These are phyloP conservation scores for Apiospora kogelbergensis DNA, from an alignment of 2,329 filamentous ascomycete genomes.

Conservation along the genomic window DNA sequence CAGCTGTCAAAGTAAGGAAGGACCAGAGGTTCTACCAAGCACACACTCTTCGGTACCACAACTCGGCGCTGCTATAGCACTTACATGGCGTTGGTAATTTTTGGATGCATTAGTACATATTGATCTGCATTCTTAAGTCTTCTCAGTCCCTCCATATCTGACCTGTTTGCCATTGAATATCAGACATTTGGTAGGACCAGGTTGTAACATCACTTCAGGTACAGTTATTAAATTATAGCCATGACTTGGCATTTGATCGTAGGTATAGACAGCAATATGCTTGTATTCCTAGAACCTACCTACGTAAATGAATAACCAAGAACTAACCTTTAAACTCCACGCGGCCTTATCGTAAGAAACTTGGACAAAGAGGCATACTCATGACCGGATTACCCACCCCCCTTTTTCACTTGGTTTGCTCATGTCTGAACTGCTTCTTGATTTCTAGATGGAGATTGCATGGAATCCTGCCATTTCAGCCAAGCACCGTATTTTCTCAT, in stretches of 20 bases:
- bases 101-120: background rate
- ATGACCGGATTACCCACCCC: background rate
- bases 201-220: background rate
- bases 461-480: conserved; percentile 1
- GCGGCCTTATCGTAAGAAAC: background rate
- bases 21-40: background rate
- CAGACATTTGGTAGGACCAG: too few species aligned
- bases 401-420: background rate
- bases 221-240: too few species aligned
- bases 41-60: background rate
- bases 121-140: background rate
- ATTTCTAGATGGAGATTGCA: conserved; percentile 5
- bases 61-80: conserved; percentile 3
- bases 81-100: background rate
- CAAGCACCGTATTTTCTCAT: background rate
- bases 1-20: background rate
- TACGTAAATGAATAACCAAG: background rate
- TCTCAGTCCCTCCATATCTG: background rate
- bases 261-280: background rate
- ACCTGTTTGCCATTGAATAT: background rate
- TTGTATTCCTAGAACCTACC: background rate
- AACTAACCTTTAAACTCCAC: background rate
- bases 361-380: background rate
- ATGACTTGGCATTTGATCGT: too few species aligned
- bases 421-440: background rate